Evolutionary conservation across 108 stramenopile genomes (phyloP), one percentile per base, ranked within the genome.

Genomic region (Cyclostephanos tholiformis): DNA sequence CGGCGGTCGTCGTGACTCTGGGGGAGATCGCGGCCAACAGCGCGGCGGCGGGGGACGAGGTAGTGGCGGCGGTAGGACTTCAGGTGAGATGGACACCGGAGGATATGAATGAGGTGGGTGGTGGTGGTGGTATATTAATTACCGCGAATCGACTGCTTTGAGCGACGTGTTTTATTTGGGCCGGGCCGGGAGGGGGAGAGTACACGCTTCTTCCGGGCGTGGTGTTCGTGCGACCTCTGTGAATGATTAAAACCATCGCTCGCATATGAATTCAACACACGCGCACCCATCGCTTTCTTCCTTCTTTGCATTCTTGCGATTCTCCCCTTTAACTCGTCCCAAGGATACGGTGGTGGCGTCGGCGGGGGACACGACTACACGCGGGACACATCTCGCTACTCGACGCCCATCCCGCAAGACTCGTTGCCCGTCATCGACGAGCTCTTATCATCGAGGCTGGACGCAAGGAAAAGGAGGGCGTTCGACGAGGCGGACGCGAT

Each of bases 401-500:
- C 85, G 13, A 51, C 65, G 0, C 53, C 70, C 9, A 62, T 60
- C 52, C n/a, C 60, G 8, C 26, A 51, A 5, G 83, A 88, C 0
- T 74, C 88, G 35, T 79, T 77, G 62, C 63, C 57, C 16, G 65
- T 74, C 6, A 85, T 94, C 17, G 71, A 87, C 25, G 59, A 63
- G 13, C 38, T 94, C 20, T 22, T 93, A 4, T 52, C 65, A 2
- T 73, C 82, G n/a, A 76, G 93, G 10, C 26, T 75, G 14, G 23
- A 70, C n/a, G 82, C 79, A 32, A 77, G 84, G 25, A 65, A 66
- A 20, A 53, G 43, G 14, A 50, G 89, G 12, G 61, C 80, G 59
- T 94, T 82, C 74, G 83, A 89, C 25, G 79, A 75, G n/a, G 93
- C 93, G n/a, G 93, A 94, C 76, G 83, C 65, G 22, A 79, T 91